Evolutionary conservation across 148 eudicot genomes (phyloP).

Genomic region (Simmondsia chinensis): DNA sequence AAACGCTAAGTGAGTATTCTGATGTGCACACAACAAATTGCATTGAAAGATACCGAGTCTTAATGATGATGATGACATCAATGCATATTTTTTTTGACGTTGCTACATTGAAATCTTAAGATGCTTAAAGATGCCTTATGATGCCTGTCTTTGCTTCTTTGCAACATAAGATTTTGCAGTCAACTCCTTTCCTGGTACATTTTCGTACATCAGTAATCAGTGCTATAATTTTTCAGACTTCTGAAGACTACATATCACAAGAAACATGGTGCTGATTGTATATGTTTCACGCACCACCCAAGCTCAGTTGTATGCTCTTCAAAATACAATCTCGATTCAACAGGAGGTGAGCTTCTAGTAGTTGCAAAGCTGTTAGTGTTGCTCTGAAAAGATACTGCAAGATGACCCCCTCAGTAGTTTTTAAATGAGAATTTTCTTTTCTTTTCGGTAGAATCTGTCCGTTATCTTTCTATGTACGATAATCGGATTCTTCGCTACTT

Average conservation of each 20-base stretch:
- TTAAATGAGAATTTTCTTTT: constrained; percentile 2
- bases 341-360: constrained; percentile 43
- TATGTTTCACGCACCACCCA: constrained; percentile 97
- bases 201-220: too few relatives aligned
- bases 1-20: constrained; percentile 63
- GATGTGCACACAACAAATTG: not conserved
- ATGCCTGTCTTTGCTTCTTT: too few relatives aligned
- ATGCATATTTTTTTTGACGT: too few relatives aligned
- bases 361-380: too few relatives aligned
- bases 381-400: too few relatives aligned
- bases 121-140: too few relatives aligned
- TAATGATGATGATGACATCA: too few relatives aligned
- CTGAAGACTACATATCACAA: constrained; percentile 92
- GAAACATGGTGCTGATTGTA: constrained; percentile 89
- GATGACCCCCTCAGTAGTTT: not conserved
- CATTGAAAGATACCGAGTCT: too few relatives aligned
- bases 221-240: constrained; percentile 49
- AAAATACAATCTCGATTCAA: constrained; percentile 57
- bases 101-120: too few relatives aligned
- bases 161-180: too few relatives aligned
- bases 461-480: constrained; percentile 94
- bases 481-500: constrained; percentile 94
- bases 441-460: constrained; percentile 60
- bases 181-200: too few relatives aligned
- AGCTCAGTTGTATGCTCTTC: constrained; percentile 87